Evolutionary conservation across 2,329 filamentous ascomycete species (phyloP), one percentile per base, ranked within the genome.

Genomic region (Diaporthe sp.): DNA sequence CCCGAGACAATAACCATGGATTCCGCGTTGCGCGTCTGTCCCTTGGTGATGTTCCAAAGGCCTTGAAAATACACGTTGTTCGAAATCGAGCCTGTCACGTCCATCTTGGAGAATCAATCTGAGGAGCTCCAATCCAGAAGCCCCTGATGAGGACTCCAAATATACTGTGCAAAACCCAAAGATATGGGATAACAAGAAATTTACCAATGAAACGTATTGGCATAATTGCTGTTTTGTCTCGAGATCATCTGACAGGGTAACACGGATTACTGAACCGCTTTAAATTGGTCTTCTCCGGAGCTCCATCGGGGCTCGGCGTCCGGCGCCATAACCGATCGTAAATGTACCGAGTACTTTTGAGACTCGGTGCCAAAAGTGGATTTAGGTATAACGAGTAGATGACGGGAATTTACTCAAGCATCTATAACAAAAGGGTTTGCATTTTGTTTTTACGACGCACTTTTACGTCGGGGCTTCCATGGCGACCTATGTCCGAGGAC

Each of bases 351-450:
- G 8, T 25, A 37, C 32, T n/a, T n/a, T 25, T 9, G 55, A 17
- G n/a, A 12, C 32, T 39, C 1, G 8, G 19, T 25, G 32, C 55
- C 1, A 25, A 37, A 1, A 12, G 12, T 15, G 9, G 4, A 8
- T 10, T 12, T 5, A 22, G 35, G 8, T 39, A 6, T 17, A n/a
- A n/a, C n/a, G n/a, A n/a, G 22, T 4, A 4, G 13, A 37, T 9
- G 9, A 25, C 9, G 1, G 5, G 0, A 17, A 8, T 15, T 8
- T 1, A 9, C 22, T 37, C 1, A 39, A 39, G 3, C 51, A n/a
- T n/a, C n/a, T n/a, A 55, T 7, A 2, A 5, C 3, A 25, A 25
- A 0, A 4, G 2, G 5, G 19, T 8, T 3, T 6, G 0, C 4
- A n/a, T n/a, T n/a, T n/a, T n/a, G n/a, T n/a, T n/a, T n/a, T n/a